These are phyloP conservation scores for Apocynum venetum DNA, from an alignment of 257 asterid species.

Conservation along the genomic window DNA sequence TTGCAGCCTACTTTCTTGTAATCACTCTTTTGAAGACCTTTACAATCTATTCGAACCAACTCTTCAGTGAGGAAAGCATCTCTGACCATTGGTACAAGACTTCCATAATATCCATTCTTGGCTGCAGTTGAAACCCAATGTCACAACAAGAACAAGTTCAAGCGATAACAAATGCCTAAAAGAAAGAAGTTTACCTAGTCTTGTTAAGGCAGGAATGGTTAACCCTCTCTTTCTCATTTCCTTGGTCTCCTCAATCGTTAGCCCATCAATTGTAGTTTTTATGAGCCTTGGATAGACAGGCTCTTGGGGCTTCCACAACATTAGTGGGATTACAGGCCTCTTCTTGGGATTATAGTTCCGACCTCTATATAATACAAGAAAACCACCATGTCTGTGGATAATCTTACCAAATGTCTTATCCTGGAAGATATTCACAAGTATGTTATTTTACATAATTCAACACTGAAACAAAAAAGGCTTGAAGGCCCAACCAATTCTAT, in stretches of 20 bases:
- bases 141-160: conserved; percentile 7
- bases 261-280: conserved; percentile 78
- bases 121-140: conserved; percentile 41
- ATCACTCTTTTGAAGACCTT: conserved; percentile 80
- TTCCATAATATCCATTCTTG: conserved; percentile 87
- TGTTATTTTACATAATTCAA: conserved; percentile 2
- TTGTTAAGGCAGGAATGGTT: conserved; percentile 63
- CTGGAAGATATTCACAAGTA: conserved; percentile 33
- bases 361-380: conserved; percentile 68
- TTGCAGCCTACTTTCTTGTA: conserved; percentile 93
- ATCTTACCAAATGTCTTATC: conserved; percentile 85
- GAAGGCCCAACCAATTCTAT: not conserved
- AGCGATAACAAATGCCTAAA: conserved; percentile 6
- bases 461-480: not conserved
- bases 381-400: conserved; percentile 73
- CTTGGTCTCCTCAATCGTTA: conserved; percentile 83
- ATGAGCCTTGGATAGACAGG: conserved; percentile 90
- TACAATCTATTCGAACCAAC: conserved; percentile 76
- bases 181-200: conserved; percentile 52
- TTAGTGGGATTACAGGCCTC: conserved; percentile 68
- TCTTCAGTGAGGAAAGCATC: conserved; percentile 86
- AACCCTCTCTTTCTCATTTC: conserved; percentile 76
- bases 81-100: conserved; percentile 84
- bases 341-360: conserved; percentile 56
- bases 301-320: conserved; percentile 97